Evolutionary conservation across 768 basidiomycete species (phyloP).

Genomic region (Galerina sulciceps): DNA sequence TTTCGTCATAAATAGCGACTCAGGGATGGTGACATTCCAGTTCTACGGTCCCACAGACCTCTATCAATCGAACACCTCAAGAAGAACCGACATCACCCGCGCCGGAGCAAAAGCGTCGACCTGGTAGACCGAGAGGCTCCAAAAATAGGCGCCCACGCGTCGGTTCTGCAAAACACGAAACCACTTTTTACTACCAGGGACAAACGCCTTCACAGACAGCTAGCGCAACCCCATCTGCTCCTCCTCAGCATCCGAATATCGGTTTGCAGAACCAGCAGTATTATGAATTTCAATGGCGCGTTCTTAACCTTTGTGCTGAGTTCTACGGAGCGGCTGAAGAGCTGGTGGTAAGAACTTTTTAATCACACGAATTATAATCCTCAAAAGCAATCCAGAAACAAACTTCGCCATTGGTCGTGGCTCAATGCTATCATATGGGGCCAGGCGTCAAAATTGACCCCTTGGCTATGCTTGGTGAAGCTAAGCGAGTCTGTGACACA

Average conservation of each 20-base stretch:
- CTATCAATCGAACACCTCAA: constrained; percentile 25
- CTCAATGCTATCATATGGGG: constrained; percentile 81
- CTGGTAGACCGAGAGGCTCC: constrained; percentile 80
- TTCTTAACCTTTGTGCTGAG: constrained; percentile 80
- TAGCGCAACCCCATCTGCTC: constrained; percentile 26
- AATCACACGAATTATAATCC: constrained; percentile 10
- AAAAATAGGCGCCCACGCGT: constrained; percentile 65
- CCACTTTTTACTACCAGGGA: constrained; percentile 49
- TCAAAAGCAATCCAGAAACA: constrained; percentile 44
- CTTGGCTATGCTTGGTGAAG: constrained; percentile 72
- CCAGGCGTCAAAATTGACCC: constrained; percentile 74
- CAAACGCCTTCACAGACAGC: constrained; percentile 35
- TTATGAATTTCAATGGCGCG: constrained; percentile 87
- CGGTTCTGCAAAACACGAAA: constrained; percentile 37
- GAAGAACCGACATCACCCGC: constrained; percentile 33
- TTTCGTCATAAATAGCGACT: constrained; percentile 1
- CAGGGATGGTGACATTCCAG: constrained; percentile 14
- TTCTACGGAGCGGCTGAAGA: constrained; percentile 88
- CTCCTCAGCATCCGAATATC: constrained; percentile 51
- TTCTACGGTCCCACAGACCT: constrained; percentile 23
- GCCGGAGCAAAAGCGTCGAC: constrained; percentile 66
- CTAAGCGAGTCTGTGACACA: constrained; percentile 77
- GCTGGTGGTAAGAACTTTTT: constrained; percentile 62
- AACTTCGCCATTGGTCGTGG: constrained; percentile 72
- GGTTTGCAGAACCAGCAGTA: constrained; percentile 76